Conservation (phyloP, 2,329 filamentous ascomycete genomes). For the Setomelanomma holmii region DNA sequence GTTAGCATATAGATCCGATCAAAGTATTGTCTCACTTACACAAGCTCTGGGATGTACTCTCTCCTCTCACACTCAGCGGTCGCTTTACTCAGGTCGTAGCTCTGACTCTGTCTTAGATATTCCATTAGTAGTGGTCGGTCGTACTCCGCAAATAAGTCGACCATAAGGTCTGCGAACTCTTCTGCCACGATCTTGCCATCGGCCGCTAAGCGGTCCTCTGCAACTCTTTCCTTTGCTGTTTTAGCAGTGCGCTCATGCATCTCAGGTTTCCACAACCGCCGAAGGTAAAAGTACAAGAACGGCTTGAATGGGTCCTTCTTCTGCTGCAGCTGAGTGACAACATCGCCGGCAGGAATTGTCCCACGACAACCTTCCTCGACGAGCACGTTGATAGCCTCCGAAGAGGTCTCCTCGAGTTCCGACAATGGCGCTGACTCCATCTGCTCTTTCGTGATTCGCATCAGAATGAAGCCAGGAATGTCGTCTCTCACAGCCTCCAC, state of each 20-base stretch:
- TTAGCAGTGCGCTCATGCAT: slow-evolving; percentile 56
- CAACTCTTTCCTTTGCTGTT: slow-evolving; percentile 49
- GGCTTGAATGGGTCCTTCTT: slow-evolving; percentile 59
- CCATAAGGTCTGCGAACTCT: slow-evolving; percentile 83
- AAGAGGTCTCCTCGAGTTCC: slow-evolving; percentile 80
- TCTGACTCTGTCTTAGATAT: slow-evolving; percentile 82
- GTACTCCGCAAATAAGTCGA: slow-evolving; percentile 85
- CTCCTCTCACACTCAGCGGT: slow-evolving; percentile 78
- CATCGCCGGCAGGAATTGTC: slow-evolving; percentile 77
- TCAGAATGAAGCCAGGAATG: slow-evolving; percentile 84
- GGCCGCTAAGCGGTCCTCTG: slow-evolving; percentile 54
- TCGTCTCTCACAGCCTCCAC: slow-evolving; percentile 88
- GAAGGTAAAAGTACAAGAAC: slow-evolving; percentile 92
- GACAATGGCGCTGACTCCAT: slow-evolving; percentile 68
- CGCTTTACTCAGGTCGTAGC: slow-evolving; percentile 86
- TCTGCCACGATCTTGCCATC: slow-evolving; percentile 77
- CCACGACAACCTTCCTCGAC: slow-evolving; percentile 92
- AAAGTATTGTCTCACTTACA: slow-evolving; percentile 52
- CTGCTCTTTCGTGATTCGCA: slow-evolving; percentile 79
- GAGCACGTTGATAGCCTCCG: slow-evolving; percentile 83
- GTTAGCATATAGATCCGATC: slow-evolving; percentile 21
- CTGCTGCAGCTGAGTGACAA: slow-evolving; percentile 77
- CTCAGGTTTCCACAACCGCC: slow-evolving; percentile 82
- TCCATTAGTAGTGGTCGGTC: slow-evolving; percentile 83
- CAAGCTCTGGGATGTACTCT: slow-evolving; percentile 89